A percentile compares a stretch with the other conserved stretches of the same genome.
phyloP scores from a whole-genome alignment of 305 asterid species.

The Solanum hybrid region DNA sequence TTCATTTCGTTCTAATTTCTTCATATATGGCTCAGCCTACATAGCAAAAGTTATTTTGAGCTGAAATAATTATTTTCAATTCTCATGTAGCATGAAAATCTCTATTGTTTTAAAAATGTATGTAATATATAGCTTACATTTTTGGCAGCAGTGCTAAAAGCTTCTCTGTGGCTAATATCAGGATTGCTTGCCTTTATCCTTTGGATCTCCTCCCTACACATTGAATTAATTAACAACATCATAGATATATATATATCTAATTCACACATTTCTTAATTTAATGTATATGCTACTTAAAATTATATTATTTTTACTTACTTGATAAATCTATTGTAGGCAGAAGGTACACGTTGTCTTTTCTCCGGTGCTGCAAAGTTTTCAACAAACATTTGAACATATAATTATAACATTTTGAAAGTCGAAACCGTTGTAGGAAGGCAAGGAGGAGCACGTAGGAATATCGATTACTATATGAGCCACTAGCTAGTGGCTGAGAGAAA shows the following conservation, averaged over 20 bases:
- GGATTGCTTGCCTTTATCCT: constrained; percentile 81
- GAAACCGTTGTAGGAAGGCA: background rate
- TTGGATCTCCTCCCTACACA: constrained; percentile 69
- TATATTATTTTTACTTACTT: constrained; percentile 33
- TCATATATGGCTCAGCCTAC: background rate
- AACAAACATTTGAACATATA: background rate
- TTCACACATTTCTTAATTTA: background rate
- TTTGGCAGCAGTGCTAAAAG: constrained; percentile 82
- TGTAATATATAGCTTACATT: constrained; percentile 15
- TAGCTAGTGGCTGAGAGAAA: background rate
- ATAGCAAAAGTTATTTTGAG: background rate
- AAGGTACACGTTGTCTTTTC: constrained; percentile 70
- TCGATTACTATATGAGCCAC: background rate
- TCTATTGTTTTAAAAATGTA: background rate
- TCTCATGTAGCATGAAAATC: background rate
- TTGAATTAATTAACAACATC: background rate
- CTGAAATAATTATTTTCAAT: background rate
- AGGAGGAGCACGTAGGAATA: background rate
- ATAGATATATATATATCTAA: background rate
- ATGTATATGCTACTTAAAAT: background rate
- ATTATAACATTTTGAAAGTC: background rate
- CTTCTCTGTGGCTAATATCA: constrained; percentile 72
- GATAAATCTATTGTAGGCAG: constrained; percentile 69
- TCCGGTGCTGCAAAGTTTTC: constrained; percentile 41
- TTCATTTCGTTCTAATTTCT: background rate